Evolutionary conservation across 352 stramenopile species (phyloP), one percentile per base, ranked within the genome.

Genomic region (Pythium sukuiense): DNA sequence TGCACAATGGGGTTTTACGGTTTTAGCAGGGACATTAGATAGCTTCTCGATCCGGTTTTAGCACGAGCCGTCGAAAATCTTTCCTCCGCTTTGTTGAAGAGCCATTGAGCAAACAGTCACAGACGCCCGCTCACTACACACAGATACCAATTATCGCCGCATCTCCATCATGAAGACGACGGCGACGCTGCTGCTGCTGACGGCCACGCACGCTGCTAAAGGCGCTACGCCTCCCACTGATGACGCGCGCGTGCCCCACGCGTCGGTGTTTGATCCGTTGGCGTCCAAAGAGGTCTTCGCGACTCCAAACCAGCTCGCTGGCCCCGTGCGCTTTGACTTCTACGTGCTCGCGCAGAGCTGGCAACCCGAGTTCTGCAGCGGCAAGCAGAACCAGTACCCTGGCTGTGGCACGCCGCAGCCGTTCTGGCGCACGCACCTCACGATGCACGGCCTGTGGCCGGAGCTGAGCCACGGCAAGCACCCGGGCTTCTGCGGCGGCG

Each of bases 311-410:
- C 45, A 30, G 35, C 39, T 67, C 29, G 5, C 29, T 16, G 53
- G 24, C n/a, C 65, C 65, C 37, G 29, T 72, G 27, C 6, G 32
- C 39, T 95, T 92, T 63, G 85, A 97, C 62, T 90, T 96, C 43
- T 97, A 96, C 76, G 88, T 97, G 49, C 80, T 97, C 55, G 89
- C 90, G 53, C 88, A 96, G 73, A 96, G 86, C 69, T 97, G 90
- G 90, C 89, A 96, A 63, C 80, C 90, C 9, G 65, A 89, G 61
- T 97, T 96, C 67, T 97, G 89, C 71, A 54, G 66, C 37, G 68
- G 80, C 63, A 88, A 92, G 24, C 61, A 76, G 49, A 37, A 58
- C 27, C 33, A 81, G 59, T 93, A 84, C 57, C 85, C 85, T 1
- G 90, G 90, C 59, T 97, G 90, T 76, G 58, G 63, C 0, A 48